Conservation (phyloP, 2,329 filamentous ascomycete species). For the Ophiostoma ulmi region DNA sequence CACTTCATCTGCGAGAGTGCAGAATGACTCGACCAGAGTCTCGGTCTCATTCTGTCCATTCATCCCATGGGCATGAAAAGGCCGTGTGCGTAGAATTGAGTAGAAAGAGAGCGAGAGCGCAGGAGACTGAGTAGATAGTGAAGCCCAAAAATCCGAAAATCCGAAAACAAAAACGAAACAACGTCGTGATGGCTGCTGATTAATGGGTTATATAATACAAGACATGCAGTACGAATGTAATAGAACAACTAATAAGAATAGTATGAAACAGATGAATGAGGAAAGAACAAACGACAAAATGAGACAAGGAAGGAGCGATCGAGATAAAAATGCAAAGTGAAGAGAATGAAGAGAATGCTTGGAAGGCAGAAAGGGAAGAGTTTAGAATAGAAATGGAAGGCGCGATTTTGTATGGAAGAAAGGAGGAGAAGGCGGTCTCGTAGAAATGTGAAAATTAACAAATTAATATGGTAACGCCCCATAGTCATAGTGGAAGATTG, state of each 20-base stretch:
- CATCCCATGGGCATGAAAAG: slow-evolving; percentile 36
- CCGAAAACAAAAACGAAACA: slow-evolving; percentile 24
- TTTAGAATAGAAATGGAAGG: background rate
- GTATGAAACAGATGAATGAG: slow-evolving; percentile 6
- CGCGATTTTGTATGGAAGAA: slow-evolving; percentile 10
- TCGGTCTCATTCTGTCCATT: slow-evolving; percentile 44
- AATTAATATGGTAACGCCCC: slow-evolving; percentile 4
- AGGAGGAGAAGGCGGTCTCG: slow-evolving; percentile 13
- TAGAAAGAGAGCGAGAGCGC: background rate
- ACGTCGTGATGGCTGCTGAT: slow-evolving; percentile 16
- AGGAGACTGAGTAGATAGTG: slow-evolving; percentile 17
- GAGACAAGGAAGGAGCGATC: slow-evolving; percentile 12
- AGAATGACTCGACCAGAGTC: slow-evolving; percentile 60
- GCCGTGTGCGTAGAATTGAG: background rate
- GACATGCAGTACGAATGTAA: slow-evolving; percentile 3
- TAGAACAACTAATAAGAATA: background rate
- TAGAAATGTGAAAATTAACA: background rate
- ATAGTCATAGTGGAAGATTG: slow-evolving; percentile 12
- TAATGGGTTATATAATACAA: slow-evolving; percentile 6
- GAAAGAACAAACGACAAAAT: slow-evolving; percentile 22
- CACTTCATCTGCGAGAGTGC: slow-evolving; percentile 59
- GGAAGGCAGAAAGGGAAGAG: slow-evolving; percentile 4
- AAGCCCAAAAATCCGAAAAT: background rate
- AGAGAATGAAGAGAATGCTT: background rate
- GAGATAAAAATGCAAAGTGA: slow-evolving; percentile 6